Percentiles rank a stretch among this genome's conserved stretches.
Conservation (phyloP, 208 protist genomes). For the Acanthamoeba royreba region DNA sequence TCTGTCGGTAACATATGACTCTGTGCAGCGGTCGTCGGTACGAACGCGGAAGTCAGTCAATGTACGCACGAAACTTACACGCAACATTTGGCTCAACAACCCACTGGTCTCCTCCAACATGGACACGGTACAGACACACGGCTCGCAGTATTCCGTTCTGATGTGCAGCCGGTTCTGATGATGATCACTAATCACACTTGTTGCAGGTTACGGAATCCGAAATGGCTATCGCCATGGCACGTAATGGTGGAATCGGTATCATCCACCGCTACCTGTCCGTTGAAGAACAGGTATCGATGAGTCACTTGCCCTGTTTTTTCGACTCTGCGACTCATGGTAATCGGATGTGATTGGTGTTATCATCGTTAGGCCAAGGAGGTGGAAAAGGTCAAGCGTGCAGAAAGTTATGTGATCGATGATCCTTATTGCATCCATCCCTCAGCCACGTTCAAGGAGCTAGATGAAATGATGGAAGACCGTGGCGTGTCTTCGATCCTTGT, state of each 20-base stretch:
- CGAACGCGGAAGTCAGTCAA: conserved; percentile 66
- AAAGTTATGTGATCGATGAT: neutral
- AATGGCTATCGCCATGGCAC: conserved; percentile 80
- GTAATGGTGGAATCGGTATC: conserved; percentile 94
- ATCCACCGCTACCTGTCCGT: conserved; percentile 94
- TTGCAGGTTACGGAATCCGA: neutral
- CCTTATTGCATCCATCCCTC: neutral
- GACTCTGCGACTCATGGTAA: neutral
- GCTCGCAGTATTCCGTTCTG: neutral
- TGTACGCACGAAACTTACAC: conserved; percentile 55
- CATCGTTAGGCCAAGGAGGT: neutral
- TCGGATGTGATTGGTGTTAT: neutral
- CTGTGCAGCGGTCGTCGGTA: neutral
- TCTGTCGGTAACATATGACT: too few species aligned
- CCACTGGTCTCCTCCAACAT: conserved; percentile 92
- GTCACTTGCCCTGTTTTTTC: conserved; percentile 78
- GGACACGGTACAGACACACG: conserved; percentile 91
- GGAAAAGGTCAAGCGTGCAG: conserved; percentile 14
- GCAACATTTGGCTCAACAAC: conserved; percentile 89
- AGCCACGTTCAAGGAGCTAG: neutral
- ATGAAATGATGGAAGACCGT: conserved; percentile 83
- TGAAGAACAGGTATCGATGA: conserved; percentile 88
- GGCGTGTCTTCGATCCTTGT: conserved; percentile 96
- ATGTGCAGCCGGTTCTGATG: too few species aligned
- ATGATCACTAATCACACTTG: neutral